Conservation (phyloP, 108 stramenopile genomes). For the Cyclostephanos invisitatus region DNA sequence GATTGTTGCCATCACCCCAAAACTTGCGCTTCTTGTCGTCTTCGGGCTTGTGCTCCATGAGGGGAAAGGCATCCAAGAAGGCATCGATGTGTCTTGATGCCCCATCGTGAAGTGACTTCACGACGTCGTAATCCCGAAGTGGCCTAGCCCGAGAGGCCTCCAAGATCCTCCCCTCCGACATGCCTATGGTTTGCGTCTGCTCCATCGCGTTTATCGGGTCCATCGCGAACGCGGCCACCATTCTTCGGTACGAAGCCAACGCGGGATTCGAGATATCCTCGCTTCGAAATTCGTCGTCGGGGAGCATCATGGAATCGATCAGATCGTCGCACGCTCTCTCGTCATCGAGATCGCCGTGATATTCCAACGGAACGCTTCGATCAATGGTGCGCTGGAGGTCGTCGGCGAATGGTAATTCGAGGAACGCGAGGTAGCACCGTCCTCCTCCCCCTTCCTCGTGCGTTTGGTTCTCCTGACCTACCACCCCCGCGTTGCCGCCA, state of each 20-base stretch:
- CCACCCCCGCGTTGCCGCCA: background rate
- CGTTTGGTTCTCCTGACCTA: background rate
- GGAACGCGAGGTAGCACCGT: constrained; percentile 53
- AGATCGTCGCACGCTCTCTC: constrained; percentile 60
- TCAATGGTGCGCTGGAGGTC: constrained; percentile 56
- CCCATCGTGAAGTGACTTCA: constrained; percentile 21
- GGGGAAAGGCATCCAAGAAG: constrained; percentile 37
- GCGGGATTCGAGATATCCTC: constrained; percentile 57
- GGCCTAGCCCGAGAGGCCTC: constrained; percentile 28
- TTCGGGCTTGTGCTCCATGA: constrained; percentile 22
- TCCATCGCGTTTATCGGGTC: constrained; percentile 27
- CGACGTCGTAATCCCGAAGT: constrained; percentile 35
- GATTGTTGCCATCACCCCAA: constrained; percentile 45
- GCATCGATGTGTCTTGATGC: constrained; percentile 27
- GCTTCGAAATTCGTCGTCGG: constrained; percentile 55
- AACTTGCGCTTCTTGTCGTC: constrained; percentile 42
- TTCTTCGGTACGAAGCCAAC: constrained; percentile 27
- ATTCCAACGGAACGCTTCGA: constrained; percentile 15
- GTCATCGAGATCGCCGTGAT: constrained; percentile 26
- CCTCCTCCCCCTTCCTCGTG: constrained; percentile 6
- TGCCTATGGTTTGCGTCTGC: constrained; percentile 16
- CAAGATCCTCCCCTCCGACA: constrained; percentile 29
- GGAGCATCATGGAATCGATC: constrained; percentile 77
- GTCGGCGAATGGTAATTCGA: constrained; percentile 80
- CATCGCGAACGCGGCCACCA: constrained; percentile 46